Conservation (phyloP, 192 early-diverging fungal genomes). For the Rhizophagus sp. region DNA sequence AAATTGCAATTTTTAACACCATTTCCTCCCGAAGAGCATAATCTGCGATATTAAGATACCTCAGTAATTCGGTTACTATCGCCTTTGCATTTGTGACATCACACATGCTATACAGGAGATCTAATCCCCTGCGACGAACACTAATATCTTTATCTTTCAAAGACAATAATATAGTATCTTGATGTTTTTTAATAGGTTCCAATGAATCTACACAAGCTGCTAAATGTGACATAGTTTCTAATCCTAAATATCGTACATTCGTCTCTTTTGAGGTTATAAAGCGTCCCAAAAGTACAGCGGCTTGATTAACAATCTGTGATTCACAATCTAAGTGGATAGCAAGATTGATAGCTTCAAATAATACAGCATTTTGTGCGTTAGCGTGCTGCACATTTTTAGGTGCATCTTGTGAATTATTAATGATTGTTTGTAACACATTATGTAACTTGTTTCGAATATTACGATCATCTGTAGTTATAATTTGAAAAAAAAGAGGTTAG, state of each 20-base stretch:
- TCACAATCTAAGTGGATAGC: constrained; percentile 91
- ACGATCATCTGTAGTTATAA: constrained; percentile 46
- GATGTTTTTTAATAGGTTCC: constrained; percentile 78
- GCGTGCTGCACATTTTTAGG: constrained; percentile 96
- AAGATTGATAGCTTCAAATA: constrained; percentile 97
- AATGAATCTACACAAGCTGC: constrained; percentile 81
- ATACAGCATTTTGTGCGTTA: constrained; percentile 96
- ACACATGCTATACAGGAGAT: constrained; percentile 98
- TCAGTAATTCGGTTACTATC: constrained; percentile 90
- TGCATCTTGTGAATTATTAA: constrained; percentile 83
- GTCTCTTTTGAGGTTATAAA: constrained; percentile 97
- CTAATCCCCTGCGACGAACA: constrained; percentile 91
- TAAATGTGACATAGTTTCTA: constrained; percentile 98
- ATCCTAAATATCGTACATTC: constrained; percentile 94
- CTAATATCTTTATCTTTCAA: constrained; percentile 97
- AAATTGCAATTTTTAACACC: constrained; percentile 98
- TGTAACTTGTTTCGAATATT: constrained; percentile 65
- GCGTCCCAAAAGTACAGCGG: constrained; percentile 77
- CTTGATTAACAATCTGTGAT: constrained; percentile 83
- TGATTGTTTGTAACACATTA: constrained; percentile 76
- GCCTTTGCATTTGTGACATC: constrained; percentile 80
- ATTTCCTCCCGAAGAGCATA: constrained; percentile 93
- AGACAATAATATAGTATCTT: constrained; percentile 87
- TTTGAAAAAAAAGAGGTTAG: not conserved
- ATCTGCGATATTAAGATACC: constrained; percentile 88